Evolutionary conservation across 768 basidiomycete genomes (phyloP), one percentile per base, ranked within the genome.

Genomic region (Amanita pallidorosea): DNA sequence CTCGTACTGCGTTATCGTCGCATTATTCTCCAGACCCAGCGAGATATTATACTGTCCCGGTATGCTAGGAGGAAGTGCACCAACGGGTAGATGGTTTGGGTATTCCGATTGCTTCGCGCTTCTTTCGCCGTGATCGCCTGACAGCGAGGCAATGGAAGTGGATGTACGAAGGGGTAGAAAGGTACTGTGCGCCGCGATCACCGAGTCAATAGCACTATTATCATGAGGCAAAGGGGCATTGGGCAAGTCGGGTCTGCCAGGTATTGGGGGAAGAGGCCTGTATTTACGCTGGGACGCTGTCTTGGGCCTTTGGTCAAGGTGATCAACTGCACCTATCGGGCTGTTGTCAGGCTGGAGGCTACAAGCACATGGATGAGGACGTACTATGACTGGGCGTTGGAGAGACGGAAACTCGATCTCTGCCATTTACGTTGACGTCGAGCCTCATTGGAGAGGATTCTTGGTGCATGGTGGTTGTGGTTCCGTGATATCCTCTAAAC

Each of bases 261-360:
- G 51, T 17, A 44, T 36, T n/a, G 43, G 47, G 9, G 43, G 29
- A 20, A 43, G 33, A 11, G 36, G 38, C 17, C 43, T 38, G 17
- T 27, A 51, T 34, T 18, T 18, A 20, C 27, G 36, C 33, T 38
- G 50, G 33, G 45, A 18, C 49, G 48, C 31, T 17, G 49, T 38
- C 17, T 17, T 40, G 43, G 51, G 47, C 13, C 46, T 51, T 41
- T 45, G 54, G 11, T 48, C 23, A n/a, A 22, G 31, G 11, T 13
- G 50, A 22, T 45, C 42, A 25, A 45, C 34, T 17, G 38, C 4
- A 15, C 29, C 49, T 42, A 18, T 23, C 9, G 17, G 11, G 5
- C 31, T 18, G n/a, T 29, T 3, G 22, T 17, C 27, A 22, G 29
- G 29, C 2, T 31, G 11, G 12, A 8, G 5, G 9, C 7, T 17